Evolutionary conservation across 495 filamentous ascomycete genomes (phyloP).

Genomic region (Hypoxylon intermedium): DNA sequence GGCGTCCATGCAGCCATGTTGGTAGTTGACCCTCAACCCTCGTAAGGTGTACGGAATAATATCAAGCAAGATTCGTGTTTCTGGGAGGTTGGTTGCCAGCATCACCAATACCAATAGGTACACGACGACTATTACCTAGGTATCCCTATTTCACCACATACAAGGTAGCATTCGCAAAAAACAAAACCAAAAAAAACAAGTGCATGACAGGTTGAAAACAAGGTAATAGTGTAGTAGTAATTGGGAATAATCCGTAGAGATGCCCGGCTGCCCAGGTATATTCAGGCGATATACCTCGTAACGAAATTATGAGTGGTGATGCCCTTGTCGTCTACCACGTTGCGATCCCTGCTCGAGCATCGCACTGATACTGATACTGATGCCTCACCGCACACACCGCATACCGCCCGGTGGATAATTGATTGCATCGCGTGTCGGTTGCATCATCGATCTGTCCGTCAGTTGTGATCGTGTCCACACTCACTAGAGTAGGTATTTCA

Average conservation of each 20-base stretch:
- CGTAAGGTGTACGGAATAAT: background rate
- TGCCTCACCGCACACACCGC: background rate
- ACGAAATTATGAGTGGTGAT: slow-evolving; percentile 19
- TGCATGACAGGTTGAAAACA: no score
- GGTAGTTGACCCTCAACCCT: background rate
- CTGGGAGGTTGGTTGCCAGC: no score
- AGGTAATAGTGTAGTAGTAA: slow-evolving; percentile 2
- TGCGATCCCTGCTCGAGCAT: slow-evolving; percentile 25
- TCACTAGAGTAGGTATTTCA: background rate
- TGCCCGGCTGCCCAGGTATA: background rate
- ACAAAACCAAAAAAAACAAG: no score
- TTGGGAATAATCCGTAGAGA: slow-evolving; percentile 4
- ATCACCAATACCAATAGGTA: no score
- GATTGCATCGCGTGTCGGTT: no score
- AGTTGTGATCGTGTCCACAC: no score
- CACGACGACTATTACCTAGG: no score
- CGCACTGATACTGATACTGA: slow-evolving; percentile 13
- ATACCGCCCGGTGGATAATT: slow-evolving; percentile 9
- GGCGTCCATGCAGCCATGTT: no score
- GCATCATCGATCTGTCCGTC: no score
- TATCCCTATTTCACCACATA: no score
- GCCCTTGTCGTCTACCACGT: slow-evolving; percentile 34
- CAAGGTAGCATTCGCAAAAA: no score
- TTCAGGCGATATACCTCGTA: background rate
- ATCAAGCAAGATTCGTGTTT: no score